phyloP scores from a whole-genome alignment of 1,139 yeast species.

The Geotrichum citri-aurantii region DNA sequence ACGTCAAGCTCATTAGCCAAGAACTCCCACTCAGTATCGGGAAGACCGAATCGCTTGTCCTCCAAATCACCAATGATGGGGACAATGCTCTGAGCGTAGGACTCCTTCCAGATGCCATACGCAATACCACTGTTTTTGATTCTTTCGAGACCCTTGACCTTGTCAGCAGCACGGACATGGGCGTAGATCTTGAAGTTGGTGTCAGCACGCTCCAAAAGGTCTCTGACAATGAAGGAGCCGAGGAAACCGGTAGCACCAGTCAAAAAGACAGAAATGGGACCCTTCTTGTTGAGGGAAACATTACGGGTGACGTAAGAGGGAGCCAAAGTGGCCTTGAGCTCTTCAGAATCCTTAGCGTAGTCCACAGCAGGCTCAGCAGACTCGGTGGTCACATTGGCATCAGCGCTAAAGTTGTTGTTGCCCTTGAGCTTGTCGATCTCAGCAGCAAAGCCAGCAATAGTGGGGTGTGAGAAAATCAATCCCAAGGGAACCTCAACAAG shows the following conservation, averaged over 20 bases:
- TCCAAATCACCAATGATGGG: slow-evolving; percentile 83
- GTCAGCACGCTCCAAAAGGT: slow-evolving; percentile 53
- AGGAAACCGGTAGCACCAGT: slow-evolving; percentile 97
- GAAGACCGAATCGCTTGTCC: slow-evolving; percentile 62
- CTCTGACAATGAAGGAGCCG: slow-evolving; percentile 81
- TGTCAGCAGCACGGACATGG: slow-evolving; percentile 81
- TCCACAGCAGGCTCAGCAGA: slow-evolving; percentile 38
- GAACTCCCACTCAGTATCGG: slow-evolving; percentile 50
- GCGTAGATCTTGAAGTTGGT: slow-evolving; percentile 59
- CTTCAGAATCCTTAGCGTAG: slow-evolving; percentile 72
- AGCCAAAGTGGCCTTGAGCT: slow-evolving; percentile 45
- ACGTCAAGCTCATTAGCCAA: slow-evolving; percentile 64
- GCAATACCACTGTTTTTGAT: slow-evolving; percentile 70
- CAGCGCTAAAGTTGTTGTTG: slow-evolving; percentile 28
- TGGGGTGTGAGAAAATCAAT: slow-evolving; percentile 81
- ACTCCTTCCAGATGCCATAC: slow-evolving; percentile 78
- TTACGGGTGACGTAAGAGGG: slow-evolving; percentile 39
- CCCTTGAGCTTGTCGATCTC: slow-evolving; percentile 56
- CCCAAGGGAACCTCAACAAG: slow-evolving; percentile 84
- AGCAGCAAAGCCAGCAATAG: slow-evolving; percentile 68
- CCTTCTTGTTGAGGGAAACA: slow-evolving; percentile 34
- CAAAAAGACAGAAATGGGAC: slow-evolving; percentile 60
- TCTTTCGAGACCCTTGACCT: slow-evolving; percentile 67
- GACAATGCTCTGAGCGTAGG: slow-evolving; percentile 52
- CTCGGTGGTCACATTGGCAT: slow-evolving; percentile 26